Evolutionary conservation across 441 rosid species (phyloP).

Genomic region (Omphalea diandra): DNA sequence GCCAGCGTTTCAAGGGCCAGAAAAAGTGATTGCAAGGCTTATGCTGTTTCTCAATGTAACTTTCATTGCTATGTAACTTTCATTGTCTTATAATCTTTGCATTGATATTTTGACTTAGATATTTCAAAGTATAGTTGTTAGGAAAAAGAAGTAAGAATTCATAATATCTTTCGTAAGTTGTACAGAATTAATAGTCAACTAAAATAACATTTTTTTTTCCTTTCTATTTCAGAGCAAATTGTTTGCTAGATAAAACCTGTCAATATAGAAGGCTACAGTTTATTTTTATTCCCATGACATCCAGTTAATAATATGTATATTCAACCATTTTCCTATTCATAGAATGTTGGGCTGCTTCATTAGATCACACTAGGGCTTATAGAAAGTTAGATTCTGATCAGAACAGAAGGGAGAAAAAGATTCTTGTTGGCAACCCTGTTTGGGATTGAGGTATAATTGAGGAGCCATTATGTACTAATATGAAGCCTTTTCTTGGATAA

Average conservation of each 20-base stretch:
- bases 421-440: not conserved
- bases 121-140: not conserved
- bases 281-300: not conserved
- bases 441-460: not conserved
- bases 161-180: not conserved
- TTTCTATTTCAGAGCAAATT: not conserved
- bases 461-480: not conserved
- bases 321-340: slow-evolving; percentile 1
- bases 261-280: not conserved
- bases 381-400: not conserved
- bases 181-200: not conserved
- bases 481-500: not conserved
- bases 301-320: not conserved
- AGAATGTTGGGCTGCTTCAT: not conserved
- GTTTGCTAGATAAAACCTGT: not conserved
- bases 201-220: not conserved
- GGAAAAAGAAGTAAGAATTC: not conserved
- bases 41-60: not conserved
- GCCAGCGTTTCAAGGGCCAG: not conserved
- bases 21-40: not conserved
- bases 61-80: not conserved
- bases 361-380: not conserved
- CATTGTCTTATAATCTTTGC: not conserved
- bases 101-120: not conserved
- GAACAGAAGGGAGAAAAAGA: not conserved